Evolutionary conservation across 371 early-diverging fungal species (phyloP).

Genomic region (Massospora cicadina): DNA sequence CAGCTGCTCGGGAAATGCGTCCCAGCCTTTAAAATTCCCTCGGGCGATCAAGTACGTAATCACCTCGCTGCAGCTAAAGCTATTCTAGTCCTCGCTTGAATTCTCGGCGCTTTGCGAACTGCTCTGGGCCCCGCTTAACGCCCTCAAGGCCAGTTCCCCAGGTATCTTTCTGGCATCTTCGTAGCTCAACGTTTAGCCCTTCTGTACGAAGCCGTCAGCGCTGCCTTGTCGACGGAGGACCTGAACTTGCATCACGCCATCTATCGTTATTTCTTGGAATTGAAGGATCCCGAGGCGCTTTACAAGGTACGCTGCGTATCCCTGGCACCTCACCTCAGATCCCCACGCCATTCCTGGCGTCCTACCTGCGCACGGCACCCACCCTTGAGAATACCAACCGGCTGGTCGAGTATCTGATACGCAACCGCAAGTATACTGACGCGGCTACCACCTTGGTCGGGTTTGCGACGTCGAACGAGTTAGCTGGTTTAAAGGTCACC

Average conservation of each 20-base stretch:
- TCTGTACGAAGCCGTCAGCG: not conserved
- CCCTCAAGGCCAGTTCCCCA: not conserved
- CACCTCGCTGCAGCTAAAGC: not conserved
- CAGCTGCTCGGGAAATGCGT: not conserved
- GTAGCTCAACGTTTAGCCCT: not conserved
- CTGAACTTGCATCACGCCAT: not conserved
- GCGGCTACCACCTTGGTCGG: not conserved
- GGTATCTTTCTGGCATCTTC: not conserved
- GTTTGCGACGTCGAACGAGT: not conserved
- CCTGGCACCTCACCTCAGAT: not conserved
- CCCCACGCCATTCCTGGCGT: not conserved
- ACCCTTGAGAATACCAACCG: not conserved
- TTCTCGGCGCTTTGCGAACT: not conserved
- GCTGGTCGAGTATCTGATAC: not conserved
- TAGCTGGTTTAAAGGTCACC: not conserved
- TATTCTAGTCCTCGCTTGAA: not conserved
- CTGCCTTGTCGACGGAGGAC: not conserved
- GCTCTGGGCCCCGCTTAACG: not conserved
- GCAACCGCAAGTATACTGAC: not conserved
- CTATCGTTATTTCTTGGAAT: not conserved
- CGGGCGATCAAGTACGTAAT: not conserved
- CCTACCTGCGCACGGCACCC: not conserved
- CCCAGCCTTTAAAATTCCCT: not conserved
- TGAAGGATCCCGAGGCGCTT: not conserved
- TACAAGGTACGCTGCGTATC: not conserved